These are phyloP conservation scores for Trypanosoma mega DNA, from an alignment of 208 protist species.

Conservation along the genomic window DNA sequence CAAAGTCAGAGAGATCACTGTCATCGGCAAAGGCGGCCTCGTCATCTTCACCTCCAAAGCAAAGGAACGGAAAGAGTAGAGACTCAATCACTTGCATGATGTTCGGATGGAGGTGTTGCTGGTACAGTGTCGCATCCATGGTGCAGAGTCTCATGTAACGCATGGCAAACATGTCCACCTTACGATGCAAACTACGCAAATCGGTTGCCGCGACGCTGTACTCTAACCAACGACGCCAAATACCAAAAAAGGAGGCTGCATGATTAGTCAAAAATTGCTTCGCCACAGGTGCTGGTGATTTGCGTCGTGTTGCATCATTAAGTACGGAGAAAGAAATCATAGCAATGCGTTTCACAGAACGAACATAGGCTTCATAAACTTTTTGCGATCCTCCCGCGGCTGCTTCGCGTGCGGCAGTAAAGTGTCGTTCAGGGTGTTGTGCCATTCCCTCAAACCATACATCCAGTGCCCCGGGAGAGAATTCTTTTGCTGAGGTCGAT, in stretches of 20 bases:
- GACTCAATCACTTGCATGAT: conserved; percentile 71
- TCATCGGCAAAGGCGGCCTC: conserved; percentile 75
- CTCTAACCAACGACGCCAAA: conserved; percentile 77
- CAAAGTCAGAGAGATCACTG: conserved; percentile 70
- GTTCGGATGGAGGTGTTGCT: conserved; percentile 50
- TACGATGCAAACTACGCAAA: conserved; percentile 35
- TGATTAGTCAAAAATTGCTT: conserved; percentile 50
- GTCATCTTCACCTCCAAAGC: conserved; percentile 70
- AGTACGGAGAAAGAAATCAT: conserved; percentile 71
- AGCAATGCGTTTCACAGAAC: conserved; percentile 81
- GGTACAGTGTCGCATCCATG: conserved; percentile 63
- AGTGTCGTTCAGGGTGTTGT: conserved; percentile 61
- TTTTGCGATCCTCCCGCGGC: conserved; percentile 41
- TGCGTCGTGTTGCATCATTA: conserved; percentile 74
- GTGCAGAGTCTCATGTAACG: conserved; percentile 81
- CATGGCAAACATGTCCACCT: conserved; percentile 80
- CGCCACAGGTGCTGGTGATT: conserved; percentile 70
- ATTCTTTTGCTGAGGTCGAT: conserved; percentile 32
- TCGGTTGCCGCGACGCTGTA: conserved; percentile 37
- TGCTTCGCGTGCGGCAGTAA: conserved; percentile 25
- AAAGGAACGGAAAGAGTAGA: conserved; percentile 80
- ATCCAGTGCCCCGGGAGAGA: conserved; percentile 51
- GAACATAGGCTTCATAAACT: conserved; percentile 64
- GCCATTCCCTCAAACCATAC: conserved; percentile 59
- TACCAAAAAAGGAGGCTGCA: conserved; percentile 41